Evolutionary conservation across 2,329 filamentous ascomycete species (phyloP).

Genomic region (Eurotiales sp.): DNA sequence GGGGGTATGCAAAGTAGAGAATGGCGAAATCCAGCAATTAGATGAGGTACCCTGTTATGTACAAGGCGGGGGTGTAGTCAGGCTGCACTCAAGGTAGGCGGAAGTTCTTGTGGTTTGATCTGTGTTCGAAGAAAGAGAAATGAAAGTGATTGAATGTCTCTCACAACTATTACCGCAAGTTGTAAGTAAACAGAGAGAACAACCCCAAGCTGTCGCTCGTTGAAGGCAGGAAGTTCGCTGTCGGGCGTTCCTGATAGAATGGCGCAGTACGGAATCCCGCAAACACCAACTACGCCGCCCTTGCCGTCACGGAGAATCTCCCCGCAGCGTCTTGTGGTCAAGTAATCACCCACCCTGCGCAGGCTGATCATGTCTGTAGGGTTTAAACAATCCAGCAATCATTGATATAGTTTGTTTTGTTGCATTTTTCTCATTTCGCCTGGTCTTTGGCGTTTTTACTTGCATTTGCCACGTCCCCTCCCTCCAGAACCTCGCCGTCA

Average conservation of each 20-base stretch:
- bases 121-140: not conserved
- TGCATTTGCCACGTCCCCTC: not conserved
- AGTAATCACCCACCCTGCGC: not conserved
- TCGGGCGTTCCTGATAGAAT: not conserved
- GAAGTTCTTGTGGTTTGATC: too few species aligned
- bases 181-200: not conserved
- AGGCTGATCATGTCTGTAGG: slow-evolving; percentile 7
- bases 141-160: too few species aligned
- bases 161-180: too few species aligned
- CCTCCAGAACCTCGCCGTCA: slow-evolving; percentile 18
- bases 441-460: not conserved
- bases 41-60: not conserved
- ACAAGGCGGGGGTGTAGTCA: not conserved
- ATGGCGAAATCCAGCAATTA: not conserved
- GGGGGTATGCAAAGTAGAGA: not conserved
- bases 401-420: not conserved
- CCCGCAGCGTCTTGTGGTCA: not conserved
- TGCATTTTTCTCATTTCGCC: slow-evolving; percentile 5
- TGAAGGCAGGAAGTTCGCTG: not conserved
- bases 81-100: too few species aligned
- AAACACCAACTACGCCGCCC: not conserved
- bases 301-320: slow-evolving; percentile 9
- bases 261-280: not conserved
- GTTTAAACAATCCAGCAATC: not conserved
- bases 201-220: too few species aligned